These are phyloP conservation scores for Hypoxylon sp. DNA, from an alignment of 2,329 filamentous ascomycete species.

Conservation along the genomic window DNA sequence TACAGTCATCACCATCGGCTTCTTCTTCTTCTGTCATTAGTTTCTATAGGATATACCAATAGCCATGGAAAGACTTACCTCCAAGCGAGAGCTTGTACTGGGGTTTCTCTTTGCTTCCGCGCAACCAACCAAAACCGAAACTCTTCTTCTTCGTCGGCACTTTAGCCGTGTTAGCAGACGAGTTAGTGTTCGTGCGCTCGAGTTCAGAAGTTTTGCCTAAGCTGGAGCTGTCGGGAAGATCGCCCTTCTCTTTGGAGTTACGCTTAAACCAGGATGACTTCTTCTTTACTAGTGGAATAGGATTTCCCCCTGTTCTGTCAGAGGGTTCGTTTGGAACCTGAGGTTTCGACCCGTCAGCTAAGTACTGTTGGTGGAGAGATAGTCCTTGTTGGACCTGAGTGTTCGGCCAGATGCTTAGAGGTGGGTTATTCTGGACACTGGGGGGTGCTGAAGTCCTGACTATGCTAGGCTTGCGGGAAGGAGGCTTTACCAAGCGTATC, in stretches of 20 bases:
- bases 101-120: slow-evolving; percentile 60
- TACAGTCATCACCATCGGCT: slow-evolving; percentile 54
- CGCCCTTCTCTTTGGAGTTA: slow-evolving; percentile 58
- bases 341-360: slow-evolving; percentile 43
- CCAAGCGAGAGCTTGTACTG: slow-evolving; percentile 61
- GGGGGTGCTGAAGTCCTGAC: slow-evolving; percentile 58
- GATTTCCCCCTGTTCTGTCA: slow-evolving; percentile 41
- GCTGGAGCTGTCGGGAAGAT: slow-evolving; percentile 38
- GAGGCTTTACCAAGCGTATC: slow-evolving; percentile 70
- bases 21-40: slow-evolving; percentile 54
- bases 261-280: slow-evolving; percentile 68
- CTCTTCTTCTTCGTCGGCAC: slow-evolving; percentile 62
- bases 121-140: slow-evolving; percentile 71
- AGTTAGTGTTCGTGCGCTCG: slow-evolving; percentile 45
- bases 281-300: slow-evolving; percentile 59
- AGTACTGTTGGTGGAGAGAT: slow-evolving; percentile 51
- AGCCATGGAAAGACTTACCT: slow-evolving; percentile 55
- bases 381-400: slow-evolving; percentile 34
- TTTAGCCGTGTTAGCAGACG: slow-evolving; percentile 41
- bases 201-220: slow-evolving; percentile 40
- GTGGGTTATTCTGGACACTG: slow-evolving; percentile 60
- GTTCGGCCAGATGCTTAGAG: slow-evolving; percentile 38
- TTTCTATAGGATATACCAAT: slow-evolving; percentile 1
- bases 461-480: slow-evolving; percentile 55
- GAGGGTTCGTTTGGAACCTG: slow-evolving; percentile 41